Evolutionary conservation across 805 yeast genomes (phyloP), one percentile per base, ranked within the genome.

Genomic region (Candida loeiensis): DNA sequence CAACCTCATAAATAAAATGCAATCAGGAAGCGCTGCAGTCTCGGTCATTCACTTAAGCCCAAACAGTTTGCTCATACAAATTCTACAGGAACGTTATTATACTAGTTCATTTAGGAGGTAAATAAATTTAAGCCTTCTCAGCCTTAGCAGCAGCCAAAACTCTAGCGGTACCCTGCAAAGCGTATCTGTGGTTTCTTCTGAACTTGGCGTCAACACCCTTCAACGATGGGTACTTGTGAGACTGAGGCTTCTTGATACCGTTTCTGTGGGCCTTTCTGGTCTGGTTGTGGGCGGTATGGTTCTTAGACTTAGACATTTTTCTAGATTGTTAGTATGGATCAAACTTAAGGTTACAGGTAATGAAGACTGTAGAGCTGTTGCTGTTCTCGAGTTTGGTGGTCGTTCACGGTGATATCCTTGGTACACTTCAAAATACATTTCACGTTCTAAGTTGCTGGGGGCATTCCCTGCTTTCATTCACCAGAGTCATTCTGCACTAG

Each of bases 201-300:
- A 93, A 93, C 85, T 93, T 93, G 71, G 99, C 82, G 76, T 93
- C 98, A 73, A 91, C 97, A 81, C 95, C 95, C 79, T 87, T 91
- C 76, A 88, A 80, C 56, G 98, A 90, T 60, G 96, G 96, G 83
- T 91, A 89, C 80, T 87, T 90, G 95, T 81, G 76, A 69, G 96
- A 84, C 83, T 80, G 86, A 64, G 97, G 96, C 90, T 91, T 93
- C 86, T 91, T 91, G 80, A 93, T 91, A 80, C 99, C 99, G 85
- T 93, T 93, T 73, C 84, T 90, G 97, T 93, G 99, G 68, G 98
- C 98, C 95, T 93, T 93, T 73, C 76, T 85, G 89, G 85, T 86
- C 79, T 91, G 98, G 95, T 93, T 93, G 79, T 93, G 99, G 77
- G 89, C 90, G 77, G 99, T 93, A 75, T 93, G 98, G 79, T 93